These are phyloP conservation scores for Benincasa hispida DNA, from an alignment of 306 rosid genomes.

Conservation along the genomic window DNA sequence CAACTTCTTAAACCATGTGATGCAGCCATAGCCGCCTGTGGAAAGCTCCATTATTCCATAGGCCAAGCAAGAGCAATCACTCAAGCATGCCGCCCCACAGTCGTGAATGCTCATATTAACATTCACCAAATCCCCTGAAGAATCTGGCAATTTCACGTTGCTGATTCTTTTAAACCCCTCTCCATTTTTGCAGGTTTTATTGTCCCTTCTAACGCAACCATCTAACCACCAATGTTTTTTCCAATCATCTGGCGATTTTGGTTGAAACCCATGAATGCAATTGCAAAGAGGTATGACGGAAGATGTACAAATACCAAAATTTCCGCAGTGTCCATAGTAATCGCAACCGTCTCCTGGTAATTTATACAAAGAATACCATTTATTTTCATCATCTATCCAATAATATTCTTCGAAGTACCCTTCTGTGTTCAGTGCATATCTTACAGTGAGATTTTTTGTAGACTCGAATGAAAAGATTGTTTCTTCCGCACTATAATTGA, in stretches of 20 bases:
- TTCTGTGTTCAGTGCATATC: neutral
- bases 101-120: neutral
- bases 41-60: slow-evolving; percentile 5
- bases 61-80: slow-evolving; percentile 21
- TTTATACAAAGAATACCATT: slow-evolving; percentile 20
- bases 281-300: neutral
- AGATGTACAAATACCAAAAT: slow-evolving; percentile 18
- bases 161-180: slow-evolving; percentile 1
- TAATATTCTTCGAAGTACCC: slow-evolving; percentile 26
- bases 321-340: slow-evolving; percentile 32
- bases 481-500: slow-evolving; percentile 23
- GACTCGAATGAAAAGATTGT: slow-evolving; percentile 23
- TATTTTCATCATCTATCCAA: slow-evolving; percentile 20
- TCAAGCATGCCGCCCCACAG: slow-evolving; percentile 12
- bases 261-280: slow-evolving; percentile 6
- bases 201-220: slow-evolving; percentile 3
- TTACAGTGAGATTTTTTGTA: no score
- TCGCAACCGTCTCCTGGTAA: slow-evolving; percentile 31
- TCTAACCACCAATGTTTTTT: neutral
- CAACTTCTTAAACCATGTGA: slow-evolving; percentile 19
- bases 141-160: neutral
- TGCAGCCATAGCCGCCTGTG: slow-evolving; percentile 9
- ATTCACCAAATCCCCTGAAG: neutral
- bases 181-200: slow-evolving; percentile 2
- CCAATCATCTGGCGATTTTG: slow-evolving; percentile 1